These are phyloP conservation scores for Excoecaria agallocha DNA, from an alignment of 345 rosid genomes.

Conservation along the genomic window DNA sequence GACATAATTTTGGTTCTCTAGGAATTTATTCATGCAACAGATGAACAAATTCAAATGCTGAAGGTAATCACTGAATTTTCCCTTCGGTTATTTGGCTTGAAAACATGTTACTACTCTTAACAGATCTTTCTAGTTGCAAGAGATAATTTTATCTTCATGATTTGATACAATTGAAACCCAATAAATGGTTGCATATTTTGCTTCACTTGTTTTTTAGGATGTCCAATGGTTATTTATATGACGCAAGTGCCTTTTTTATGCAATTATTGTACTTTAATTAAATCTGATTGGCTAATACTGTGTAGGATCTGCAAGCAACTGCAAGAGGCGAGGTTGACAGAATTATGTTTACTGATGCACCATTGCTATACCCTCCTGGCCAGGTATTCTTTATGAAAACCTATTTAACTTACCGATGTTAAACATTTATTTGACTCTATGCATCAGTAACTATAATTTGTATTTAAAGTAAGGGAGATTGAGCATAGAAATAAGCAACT, in stretches of 20 bases:
- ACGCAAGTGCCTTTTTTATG: neutral
- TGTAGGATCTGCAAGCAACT: conserved; percentile 59
- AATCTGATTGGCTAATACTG: conserved; percentile 19
- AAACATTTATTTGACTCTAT: neutral
- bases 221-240: neutral
- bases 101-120: neutral
- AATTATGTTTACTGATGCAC: conserved; percentile 90
- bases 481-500: neutral
- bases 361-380: conserved; percentile 87
- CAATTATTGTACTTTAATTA: neutral
- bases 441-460: neutral
- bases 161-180: neutral
- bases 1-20: conserved; percentile 29
- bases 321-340: conserved; percentile 74
- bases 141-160: neutral
- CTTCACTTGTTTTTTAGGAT: conserved; percentile 2
- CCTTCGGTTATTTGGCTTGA: neutral
- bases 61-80: conserved; percentile 45
- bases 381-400: conserved; percentile 47
- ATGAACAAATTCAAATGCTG: conserved; percentile 50
- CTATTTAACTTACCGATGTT: neutral
- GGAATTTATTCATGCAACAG: conserved; percentile 60
- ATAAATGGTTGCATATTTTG: neutral
- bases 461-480: neutral
- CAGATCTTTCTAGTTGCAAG: neutral